These are phyloP conservation scores for Colletotrichum ledebouriae DNA, from an alignment of 2,329 filamentous ascomycete species.

Conservation along the genomic window DNA sequence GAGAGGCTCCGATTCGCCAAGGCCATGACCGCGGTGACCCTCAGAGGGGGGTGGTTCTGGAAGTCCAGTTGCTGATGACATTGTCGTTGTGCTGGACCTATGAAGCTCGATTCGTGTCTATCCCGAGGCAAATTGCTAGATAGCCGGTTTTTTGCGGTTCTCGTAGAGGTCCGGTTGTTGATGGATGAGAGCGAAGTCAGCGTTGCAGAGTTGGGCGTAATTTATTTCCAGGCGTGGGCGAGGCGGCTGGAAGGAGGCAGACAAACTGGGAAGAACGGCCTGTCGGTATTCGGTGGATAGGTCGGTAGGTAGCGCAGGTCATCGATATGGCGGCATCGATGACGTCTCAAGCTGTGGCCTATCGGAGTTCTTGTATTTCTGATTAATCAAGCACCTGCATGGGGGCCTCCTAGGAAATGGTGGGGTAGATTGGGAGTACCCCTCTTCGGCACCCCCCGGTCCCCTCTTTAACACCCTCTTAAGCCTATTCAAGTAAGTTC, in stretches of 20 bases:
- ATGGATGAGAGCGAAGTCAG: neutral
- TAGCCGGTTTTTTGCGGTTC: neutral
- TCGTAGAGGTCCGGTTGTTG: neutral
- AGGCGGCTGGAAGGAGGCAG: slow-evolving; percentile 19
- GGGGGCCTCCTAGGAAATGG: slow-evolving; percentile 15
- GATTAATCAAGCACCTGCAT: slow-evolving; percentile 24
- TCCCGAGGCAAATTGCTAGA: neutral
- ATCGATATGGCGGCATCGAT: slow-evolving; percentile 38
- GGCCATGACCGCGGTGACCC: slow-evolving; percentile 45
- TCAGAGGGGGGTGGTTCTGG: slow-evolving; percentile 62
- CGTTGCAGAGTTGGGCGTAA: neutral
- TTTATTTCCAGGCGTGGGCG: neutral
- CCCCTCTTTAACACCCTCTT: too few species aligned
- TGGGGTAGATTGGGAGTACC: neutral
- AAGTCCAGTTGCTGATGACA: slow-evolving; percentile 79
- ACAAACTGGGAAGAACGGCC: neutral
- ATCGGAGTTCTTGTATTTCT: slow-evolving; percentile 37
- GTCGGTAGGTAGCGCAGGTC: slow-evolving; percentile 3
- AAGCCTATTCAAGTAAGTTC: too few species aligned
- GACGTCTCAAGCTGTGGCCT: slow-evolving; percentile 39
- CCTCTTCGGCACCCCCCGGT: too few species aligned
- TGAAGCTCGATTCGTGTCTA: neutral
- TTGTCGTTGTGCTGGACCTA: slow-evolving; percentile 50
- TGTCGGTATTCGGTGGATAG: slow-evolving; percentile 9
- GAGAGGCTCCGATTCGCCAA: slow-evolving; percentile 58